Conservation (phyloP, 148 eudicot species). For the Nepenthes mirabilis region DNA sequence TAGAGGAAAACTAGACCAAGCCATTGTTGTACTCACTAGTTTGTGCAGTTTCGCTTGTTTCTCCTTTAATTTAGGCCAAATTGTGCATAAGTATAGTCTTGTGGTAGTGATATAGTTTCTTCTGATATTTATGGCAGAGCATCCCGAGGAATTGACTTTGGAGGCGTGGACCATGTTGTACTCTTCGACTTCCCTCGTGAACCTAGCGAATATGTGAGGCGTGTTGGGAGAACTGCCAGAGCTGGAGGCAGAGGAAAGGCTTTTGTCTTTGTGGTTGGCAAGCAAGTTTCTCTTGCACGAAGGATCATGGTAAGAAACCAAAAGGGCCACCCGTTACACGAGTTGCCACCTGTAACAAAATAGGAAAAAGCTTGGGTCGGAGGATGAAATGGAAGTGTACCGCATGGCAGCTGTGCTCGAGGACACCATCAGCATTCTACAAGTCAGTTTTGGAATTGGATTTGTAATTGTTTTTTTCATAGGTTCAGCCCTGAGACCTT, state of each 20-base stretch:
- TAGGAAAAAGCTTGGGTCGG: constrained; percentile 2
- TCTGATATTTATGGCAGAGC: constrained; percentile 41
- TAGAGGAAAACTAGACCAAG: too few species aligned
- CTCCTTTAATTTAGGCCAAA: too few species aligned
- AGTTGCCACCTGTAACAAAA: constrained; percentile 56
- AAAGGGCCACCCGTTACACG: constrained; percentile 93
- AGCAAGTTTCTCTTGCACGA: constrained; percentile 85
- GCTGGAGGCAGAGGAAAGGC: constrained; percentile 89
- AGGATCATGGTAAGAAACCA: constrained; percentile 73
- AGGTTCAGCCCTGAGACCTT: too few species aligned
- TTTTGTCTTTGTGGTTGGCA: constrained; percentile 79
- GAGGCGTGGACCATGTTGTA: constrained; percentile 71
- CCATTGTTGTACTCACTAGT: too few species aligned
- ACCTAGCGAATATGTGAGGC: constrained; percentile 94
- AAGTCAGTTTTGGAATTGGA: too few species aligned
- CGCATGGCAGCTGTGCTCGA: too few species aligned
- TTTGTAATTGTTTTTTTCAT: too few species aligned
- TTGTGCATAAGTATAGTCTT: too few species aligned
- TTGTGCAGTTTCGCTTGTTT: too few species aligned
- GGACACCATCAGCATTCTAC: too few species aligned
- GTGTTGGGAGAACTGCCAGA: constrained; percentile 95
- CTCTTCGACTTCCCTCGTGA: constrained; percentile 94
- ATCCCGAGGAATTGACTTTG: constrained; percentile 90
- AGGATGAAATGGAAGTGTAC: neutral
- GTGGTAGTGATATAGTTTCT: neutral